A percentile compares a stretch with the other conserved stretches of the same genome.
Conservation (phyloP, 208 protist genomes). For the Angomonas ambiguus region DNA sequence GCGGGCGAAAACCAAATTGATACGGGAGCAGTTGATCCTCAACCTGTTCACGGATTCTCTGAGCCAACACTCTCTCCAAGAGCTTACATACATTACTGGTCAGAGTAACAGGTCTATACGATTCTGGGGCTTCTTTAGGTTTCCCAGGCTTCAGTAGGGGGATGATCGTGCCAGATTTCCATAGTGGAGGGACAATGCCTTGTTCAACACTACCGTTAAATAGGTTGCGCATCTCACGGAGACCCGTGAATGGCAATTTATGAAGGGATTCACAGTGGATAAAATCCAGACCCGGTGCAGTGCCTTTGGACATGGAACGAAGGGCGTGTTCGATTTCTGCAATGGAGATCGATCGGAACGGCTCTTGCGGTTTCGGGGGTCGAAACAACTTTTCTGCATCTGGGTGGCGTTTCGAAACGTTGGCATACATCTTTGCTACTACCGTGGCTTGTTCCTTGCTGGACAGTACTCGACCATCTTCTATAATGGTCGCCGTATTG, state of each 20-base stretch:
- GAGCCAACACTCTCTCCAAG: slow-evolving; percentile 19
- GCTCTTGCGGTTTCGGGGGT: too few relatives aligned
- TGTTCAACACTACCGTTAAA: slow-evolving; percentile 13
- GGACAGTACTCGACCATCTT: too few relatives aligned
- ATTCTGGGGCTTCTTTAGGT: slow-evolving; percentile 3
- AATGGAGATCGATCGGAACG: too few relatives aligned
- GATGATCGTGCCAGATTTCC: slow-evolving; percentile 17
- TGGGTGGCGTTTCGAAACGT: too few relatives aligned
- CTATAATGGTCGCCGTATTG: too few relatives aligned
- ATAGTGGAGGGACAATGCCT: background rate
- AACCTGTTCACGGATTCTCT: slow-evolving; percentile 11
- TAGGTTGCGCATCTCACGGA: slow-evolving; percentile 3
- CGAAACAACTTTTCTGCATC: too few relatives aligned
- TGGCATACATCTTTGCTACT: too few relatives aligned
- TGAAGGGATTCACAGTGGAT: background rate
- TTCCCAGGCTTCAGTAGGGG: slow-evolving; percentile 19
- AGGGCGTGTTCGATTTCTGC: too few relatives aligned
- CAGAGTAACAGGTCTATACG: slow-evolving; percentile 11
- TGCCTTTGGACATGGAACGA: too few relatives aligned
- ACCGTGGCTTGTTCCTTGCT: too few relatives aligned
- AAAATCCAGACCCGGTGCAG: background rate
- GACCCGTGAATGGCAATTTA: background rate
- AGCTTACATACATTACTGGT: slow-evolving; percentile 17
- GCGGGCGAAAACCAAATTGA: slow-evolving; percentile 18
- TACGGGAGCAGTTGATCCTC: slow-evolving; percentile 7